Evolutionary conservation across 352 stramenopile genomes (phyloP), one percentile per base, ranked within the genome.

Genomic region (Thalassiosira ordinaria): DNA sequence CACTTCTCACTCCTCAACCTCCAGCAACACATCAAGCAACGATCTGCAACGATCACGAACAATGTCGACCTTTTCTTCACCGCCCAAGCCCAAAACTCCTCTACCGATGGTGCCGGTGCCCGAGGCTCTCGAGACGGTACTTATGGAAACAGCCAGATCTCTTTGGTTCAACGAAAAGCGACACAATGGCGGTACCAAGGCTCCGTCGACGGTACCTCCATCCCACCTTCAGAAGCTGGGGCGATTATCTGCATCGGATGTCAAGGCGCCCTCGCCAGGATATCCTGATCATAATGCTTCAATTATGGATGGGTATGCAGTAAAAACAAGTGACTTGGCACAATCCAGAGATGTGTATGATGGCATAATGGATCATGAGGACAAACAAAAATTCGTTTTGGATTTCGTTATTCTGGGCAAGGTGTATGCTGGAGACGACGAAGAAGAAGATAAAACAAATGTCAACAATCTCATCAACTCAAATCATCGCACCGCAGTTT

Each of bases 221-320:
- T 77, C 13, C 56, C 37, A 51, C 27, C 68, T 24, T 70, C 35
- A 70, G 0, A 64, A 92, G 27, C 24, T 91, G 0, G 72, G 77
- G 37, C 41, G 69, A 39, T 78, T 90, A 20, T 74, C 93, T 22
- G 85, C 76, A 13, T 11, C 86, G 22, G 74, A 91, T 64, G 62
- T 95, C 7, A n/a, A 49, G 35, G 75, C 91, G 63, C 57, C 62
- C 14, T 62, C 94, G 87, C 94, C 96, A 49, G 92, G 96, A n/a
- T 87, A 99, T 69, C 97, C 97, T 3, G 90, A 95, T 3, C 98
- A 98, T 76, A 95, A 94, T n/a, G 96, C 96, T 27, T 98, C 95
- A 46, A 98, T 99, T 55, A 99, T 99, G 96, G 97, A 99, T 87
- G 97, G 97, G 29, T 99, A 98, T 85, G 97, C 96, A 5, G 94